phyloP scores from a whole-genome alignment of 2,329 filamentous ascomycete species.

The Sporothrix pallida region DNA sequence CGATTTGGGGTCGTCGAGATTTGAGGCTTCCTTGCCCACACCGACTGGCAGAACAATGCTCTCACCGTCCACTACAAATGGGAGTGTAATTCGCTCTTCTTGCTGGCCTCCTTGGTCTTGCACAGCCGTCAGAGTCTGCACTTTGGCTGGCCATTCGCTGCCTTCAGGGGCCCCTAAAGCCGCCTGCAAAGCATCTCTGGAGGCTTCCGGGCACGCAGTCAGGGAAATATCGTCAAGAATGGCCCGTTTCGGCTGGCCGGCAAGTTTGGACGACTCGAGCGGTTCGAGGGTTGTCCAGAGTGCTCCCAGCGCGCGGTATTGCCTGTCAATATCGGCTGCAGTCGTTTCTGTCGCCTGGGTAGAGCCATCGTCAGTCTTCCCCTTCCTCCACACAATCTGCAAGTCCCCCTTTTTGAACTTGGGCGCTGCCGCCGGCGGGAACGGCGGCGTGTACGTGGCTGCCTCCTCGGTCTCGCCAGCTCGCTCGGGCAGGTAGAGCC shows the following conservation, averaged over 20 bases:
- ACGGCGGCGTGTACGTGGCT: constrained; percentile 50
- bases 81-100: constrained; percentile 29
- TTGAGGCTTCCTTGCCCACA: neutral
- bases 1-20: neutral
- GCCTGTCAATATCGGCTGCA: constrained; percentile 59
- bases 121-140: constrained; percentile 35
- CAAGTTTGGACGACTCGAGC: neutral
- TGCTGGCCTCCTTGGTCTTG: neutral
- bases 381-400: constrained; percentile 62
- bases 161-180: neutral
- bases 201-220: constrained; percentile 33
- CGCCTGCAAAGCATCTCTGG: constrained; percentile 25
- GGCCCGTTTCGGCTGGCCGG: constrained; percentile 43
- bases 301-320: constrained; percentile 65
- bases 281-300: constrained; percentile 62
- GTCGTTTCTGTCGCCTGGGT: constrained; percentile 50
- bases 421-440: constrained; percentile 60
- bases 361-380: neutral
- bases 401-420: constrained; percentile 73
- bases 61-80: constrained; percentile 30
- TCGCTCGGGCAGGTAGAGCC: constrained; percentile 63
- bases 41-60: constrained; percentile 38
- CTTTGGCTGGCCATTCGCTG: neutral
- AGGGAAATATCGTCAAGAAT: constrained; percentile 48
- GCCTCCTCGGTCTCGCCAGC: neutral